A percentile compares a stretch with the other conserved stretches of the same genome.
phyloP scores from a whole-genome alignment of 2,329 filamentous ascomycete species.

The Torrubiella hemipterigena region DNA sequence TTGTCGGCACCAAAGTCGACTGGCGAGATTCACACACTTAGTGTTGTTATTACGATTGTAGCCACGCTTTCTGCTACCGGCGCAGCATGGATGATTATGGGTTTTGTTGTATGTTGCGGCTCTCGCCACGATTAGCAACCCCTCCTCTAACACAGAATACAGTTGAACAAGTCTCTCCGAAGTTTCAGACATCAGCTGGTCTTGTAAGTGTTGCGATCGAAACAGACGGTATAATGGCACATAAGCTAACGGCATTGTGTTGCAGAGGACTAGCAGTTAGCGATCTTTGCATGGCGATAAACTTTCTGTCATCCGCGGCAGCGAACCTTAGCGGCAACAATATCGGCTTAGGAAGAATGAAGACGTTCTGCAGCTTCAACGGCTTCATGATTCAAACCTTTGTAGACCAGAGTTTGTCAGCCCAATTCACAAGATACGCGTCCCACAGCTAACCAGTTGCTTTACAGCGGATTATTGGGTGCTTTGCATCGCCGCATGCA shows the following conservation, averaged over 20 bases:
- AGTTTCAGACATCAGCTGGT: conserved; percentile 3
- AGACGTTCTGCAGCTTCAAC: conserved; percentile 24
- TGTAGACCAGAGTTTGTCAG: conserved; percentile 21
- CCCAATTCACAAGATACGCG: neutral
- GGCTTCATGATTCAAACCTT: conserved; percentile 29
- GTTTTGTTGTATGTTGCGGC: neutral
- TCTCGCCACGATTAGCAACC: no score
- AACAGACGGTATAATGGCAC: neutral
- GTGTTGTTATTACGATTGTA: conserved; percentile 2
- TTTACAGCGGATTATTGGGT: conserved; percentile 26
- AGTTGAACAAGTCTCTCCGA: conserved; percentile 5
- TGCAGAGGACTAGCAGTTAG: conserved; percentile 22
- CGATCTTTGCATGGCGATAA: conserved; percentile 26
- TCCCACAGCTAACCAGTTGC: neutral
- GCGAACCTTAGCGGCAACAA: conserved; percentile 19
- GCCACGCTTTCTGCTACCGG: conserved; percentile 1
- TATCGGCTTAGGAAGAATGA: conserved; percentile 16
- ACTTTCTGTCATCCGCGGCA: conserved; percentile 24
- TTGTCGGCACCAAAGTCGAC: conserved; percentile 2
- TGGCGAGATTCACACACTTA: conserved; percentile 1
- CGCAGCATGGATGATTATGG: conserved; percentile 3
- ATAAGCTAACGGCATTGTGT: neutral
- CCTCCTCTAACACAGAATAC: neutral
- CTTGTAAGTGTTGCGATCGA: no score
- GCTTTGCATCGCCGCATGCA: conserved; percentile 25